These are phyloP conservation scores for Sporobolomyces pararoseus DNA, from an alignment of 768 basidiomycete genomes.

Conservation along the genomic window DNA sequence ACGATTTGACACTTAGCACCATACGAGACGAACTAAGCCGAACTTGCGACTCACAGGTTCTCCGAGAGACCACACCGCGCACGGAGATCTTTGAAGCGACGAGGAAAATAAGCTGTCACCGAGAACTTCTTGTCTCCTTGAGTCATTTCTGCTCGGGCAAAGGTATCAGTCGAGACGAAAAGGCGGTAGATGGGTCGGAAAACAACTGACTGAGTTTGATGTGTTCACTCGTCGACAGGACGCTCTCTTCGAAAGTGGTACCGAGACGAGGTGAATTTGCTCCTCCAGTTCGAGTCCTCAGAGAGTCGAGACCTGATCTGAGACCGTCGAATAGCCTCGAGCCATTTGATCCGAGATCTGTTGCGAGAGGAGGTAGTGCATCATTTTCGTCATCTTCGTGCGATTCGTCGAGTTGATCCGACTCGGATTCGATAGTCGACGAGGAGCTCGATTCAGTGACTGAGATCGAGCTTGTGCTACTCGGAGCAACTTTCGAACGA, in stretches of 20 bases:
- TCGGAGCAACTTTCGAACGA: conserved; percentile 17
- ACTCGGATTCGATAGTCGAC: not conserved
- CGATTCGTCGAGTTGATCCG: not conserved
- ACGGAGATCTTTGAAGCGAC: conserved; percentile 86
- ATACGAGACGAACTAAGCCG: not conserved
- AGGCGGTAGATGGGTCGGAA: not conserved
- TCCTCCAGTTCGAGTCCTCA: not conserved
- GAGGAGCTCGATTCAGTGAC: not conserved
- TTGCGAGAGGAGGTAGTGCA: not conserved
- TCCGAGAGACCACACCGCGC: conserved; percentile 65
- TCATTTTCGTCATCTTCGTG: not conserved
- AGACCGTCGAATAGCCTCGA: conserved; percentile 12
- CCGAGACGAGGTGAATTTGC: conserved; percentile 8
- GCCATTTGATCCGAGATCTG: conserved; percentile 2
- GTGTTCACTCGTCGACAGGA: conserved; percentile 12
- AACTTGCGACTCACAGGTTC: conserved; percentile 12
- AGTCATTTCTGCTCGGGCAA: conserved; percentile 21
- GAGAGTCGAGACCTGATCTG: conserved; percentile 17
- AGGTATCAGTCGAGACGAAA: not conserved
- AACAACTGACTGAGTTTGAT: conserved; percentile 36
- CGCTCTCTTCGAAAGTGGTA: not conserved
- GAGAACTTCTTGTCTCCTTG: conserved; percentile 22
- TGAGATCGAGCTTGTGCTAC: not conserved
- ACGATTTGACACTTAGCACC: too few species aligned
- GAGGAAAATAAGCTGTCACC: conserved; percentile 54